phyloP scores from a whole-genome alignment of 2,329 filamentous ascomycete genomes.

The Fusarium globosum region DNA sequence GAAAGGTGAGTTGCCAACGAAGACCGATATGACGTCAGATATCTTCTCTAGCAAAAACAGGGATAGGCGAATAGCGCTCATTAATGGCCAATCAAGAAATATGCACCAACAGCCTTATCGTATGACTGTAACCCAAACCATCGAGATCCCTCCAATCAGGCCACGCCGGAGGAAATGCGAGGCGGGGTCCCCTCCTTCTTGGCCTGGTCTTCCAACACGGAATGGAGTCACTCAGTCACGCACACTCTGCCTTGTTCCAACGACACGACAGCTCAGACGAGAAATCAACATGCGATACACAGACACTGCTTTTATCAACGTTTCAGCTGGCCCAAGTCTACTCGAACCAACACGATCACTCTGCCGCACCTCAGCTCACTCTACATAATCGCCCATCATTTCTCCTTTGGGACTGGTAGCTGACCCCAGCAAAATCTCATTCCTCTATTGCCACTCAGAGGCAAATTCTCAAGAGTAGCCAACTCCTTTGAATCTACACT shows the following conservation, averaged over 20 bases:
- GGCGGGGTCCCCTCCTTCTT: neutral
- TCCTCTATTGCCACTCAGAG: neutral
- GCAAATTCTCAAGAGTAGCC: neutral
- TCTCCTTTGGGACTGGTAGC: neutral
- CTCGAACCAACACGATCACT: neutral
- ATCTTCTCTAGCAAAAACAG: neutral
- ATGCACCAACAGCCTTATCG: neutral
- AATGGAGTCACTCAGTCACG: neutral
- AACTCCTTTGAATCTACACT: neutral
- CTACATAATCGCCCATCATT: neutral
- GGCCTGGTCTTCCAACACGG: neutral
- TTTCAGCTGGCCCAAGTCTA: neutral
- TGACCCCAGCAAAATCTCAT: neutral
- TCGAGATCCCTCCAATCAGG: neutral
- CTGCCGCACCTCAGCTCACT: neutral
- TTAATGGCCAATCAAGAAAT: neutral
- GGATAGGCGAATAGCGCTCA: neutral
- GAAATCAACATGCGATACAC: neutral
- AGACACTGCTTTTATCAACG: neutral
- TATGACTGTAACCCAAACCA: neutral
- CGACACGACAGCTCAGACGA: neutral
- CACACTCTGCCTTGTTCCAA: neutral
- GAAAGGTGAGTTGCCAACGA: too few species aligned
- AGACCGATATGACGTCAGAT: rapidly evolving
- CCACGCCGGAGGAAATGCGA: neutral